Conservation (phyloP, 805 yeast genomes). For the Ogataea ganodermae region DNA sequence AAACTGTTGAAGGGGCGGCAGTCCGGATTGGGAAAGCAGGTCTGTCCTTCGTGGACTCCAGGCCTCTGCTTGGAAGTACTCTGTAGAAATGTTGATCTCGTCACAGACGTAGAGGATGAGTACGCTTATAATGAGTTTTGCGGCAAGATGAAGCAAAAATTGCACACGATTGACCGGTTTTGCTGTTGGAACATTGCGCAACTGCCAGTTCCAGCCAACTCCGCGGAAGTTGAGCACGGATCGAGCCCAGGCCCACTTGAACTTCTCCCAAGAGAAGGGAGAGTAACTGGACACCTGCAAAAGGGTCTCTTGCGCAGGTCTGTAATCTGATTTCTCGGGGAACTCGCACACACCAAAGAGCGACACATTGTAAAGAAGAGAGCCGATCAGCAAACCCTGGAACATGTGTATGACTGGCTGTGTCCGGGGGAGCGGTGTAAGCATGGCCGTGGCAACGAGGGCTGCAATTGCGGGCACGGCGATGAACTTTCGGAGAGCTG, state of each 20-base stretch:
- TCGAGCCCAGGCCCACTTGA: constrained; percentile 13
- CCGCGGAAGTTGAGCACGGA: constrained; percentile 10
- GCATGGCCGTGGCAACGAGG: not conserved
- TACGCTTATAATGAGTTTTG: not conserved
- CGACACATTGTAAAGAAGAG: not conserved
- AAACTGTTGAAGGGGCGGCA: not conserved
- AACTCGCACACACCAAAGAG: constrained; percentile 2
- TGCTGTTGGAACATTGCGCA: not conserved
- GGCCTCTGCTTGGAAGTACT: constrained; percentile 1
- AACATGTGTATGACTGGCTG: not conserved
- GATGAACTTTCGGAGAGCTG: not conserved
- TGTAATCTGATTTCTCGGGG: constrained; percentile 9
- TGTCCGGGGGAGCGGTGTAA: not conserved
- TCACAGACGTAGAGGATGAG: not conserved
- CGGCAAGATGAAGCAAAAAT: not conserved
- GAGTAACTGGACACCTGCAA: constrained; percentile 1
- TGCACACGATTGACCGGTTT: not conserved
- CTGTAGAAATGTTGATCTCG: not conserved
- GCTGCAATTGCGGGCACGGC: not conserved
- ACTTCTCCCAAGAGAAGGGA: constrained; percentile 5
- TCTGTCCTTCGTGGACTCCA: constrained; percentile 7
- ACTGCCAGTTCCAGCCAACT: constrained; percentile 14
- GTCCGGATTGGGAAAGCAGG: not conserved
- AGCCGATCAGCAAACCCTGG: not conserved
- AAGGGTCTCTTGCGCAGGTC: constrained; percentile 8